phyloP scores from a whole-genome alignment of 495 filamentous ascomycete species.

The Chaetomidium leptoderma region DNA sequence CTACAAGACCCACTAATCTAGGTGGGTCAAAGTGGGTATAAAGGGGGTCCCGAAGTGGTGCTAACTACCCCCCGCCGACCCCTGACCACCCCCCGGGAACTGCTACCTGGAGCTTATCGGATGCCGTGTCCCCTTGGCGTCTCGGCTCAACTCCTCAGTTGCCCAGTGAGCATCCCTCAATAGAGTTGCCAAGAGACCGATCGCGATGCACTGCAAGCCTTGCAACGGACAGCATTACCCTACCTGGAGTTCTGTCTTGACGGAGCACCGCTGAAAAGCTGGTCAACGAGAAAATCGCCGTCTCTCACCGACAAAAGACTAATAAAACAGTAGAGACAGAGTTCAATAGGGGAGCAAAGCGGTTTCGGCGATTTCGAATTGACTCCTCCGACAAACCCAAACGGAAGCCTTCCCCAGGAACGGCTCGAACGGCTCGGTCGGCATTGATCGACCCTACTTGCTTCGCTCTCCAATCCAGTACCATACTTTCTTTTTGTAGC shows the following conservation, averaged over 20 bases:
- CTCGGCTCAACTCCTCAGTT: constrained; percentile 1
- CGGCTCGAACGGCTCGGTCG: neutral
- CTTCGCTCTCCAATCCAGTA: neutral
- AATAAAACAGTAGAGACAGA: too few relatives aligned
- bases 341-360: too few relatives aligned
- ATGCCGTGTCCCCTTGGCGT: constrained; percentile 4
- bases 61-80: too few relatives aligned
- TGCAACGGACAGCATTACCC: neutral
- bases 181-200: constrained; percentile 6
- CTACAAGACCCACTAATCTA: too few relatives aligned
- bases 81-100: too few relatives aligned
- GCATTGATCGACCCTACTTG: neutral
- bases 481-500: neutral
- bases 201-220: neutral
- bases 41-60: too few relatives aligned
- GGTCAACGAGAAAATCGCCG: too few relatives aligned
- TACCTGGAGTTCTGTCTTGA: neutral
- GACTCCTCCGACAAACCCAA: too few relatives aligned
- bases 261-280: neutral
- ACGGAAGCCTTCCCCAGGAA: neutral
- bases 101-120: constrained; percentile 4
- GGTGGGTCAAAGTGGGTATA: too few relatives aligned
- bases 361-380: too few relatives aligned
- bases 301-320: too few relatives aligned
- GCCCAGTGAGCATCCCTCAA: neutral